Base-by-base conservation (phyloP, 2,329 filamentous ascomycete species). In the Hymenoscyphus albidus region DNA sequence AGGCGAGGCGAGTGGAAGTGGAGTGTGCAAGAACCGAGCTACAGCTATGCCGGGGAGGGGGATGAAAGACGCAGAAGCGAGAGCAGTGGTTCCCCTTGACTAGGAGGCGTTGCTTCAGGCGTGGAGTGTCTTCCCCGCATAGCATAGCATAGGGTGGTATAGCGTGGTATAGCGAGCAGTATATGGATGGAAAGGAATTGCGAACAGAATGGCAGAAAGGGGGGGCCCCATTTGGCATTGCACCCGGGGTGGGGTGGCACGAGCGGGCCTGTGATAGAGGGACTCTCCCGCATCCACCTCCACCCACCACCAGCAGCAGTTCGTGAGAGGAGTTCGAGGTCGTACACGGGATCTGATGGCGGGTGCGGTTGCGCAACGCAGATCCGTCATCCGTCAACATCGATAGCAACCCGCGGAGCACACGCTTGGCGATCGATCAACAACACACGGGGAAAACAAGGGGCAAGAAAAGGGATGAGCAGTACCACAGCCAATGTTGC, bases 311-410 rank as follows among this genome's bases (percentile, higher is more conserved):
- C 3, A 35, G 35, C 5, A 35, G 6, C 7, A 51, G 44, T 22
- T 51, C 44, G 44, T 51, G 44, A 51, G 18, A 51, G 44, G 44
- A 51, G 44, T 9, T 60, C 35, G 35, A 58, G 22, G 64, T 61
- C 57, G 39, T 42, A 63, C 64, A 61, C 64, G 64, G 61, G 61
- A 62, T 57, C 39, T 31, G 51, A 35, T 35, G n/a, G n/a, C 38
- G 48, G 57, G 57, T 59, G 12, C 54, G 32, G 64, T 58, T 59
- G 42, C 38, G 57, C 27, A 58, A 56, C 27, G 57, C 16, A 42
- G 38, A 38, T 32, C 57, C 38, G 57, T 10, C 2, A 51, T 27
- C 44, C 35, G n/a, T 51, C 7, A 51, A 51, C 44, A 51, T 51
- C 44, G 44, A 22, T 27, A 22, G 22, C 44, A 51, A 39, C 16